Evolutionary conservation across 176 grass and related monocot genomes (phyloP).

Genomic region (Luzula sylvatica): DNA sequence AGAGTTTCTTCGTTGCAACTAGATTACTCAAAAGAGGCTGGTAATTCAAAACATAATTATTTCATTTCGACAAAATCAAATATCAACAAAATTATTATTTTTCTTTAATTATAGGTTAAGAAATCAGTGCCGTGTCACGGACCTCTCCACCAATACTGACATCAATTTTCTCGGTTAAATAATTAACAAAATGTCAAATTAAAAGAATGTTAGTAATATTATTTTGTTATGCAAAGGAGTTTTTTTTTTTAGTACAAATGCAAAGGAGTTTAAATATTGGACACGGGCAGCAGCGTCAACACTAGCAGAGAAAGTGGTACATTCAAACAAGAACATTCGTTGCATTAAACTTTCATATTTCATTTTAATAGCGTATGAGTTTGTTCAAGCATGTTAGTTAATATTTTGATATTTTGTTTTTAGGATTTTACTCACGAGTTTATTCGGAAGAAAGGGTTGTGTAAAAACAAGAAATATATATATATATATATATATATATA

Average conservation of each 20-base stretch:
- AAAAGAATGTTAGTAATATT: constrained; percentile 8
- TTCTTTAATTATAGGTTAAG: constrained; percentile 55
- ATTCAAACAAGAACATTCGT: constrained; percentile 37
- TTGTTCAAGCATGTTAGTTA: too few relatives aligned
- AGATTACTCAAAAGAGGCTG: constrained; percentile 91
- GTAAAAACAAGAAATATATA: too few relatives aligned
- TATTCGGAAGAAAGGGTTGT: too few relatives aligned
- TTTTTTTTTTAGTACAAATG: too few relatives aligned
- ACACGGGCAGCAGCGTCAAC: constrained; percentile 66
- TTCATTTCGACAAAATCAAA: constrained; percentile 7
- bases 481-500: too few relatives aligned
- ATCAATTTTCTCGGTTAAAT: constrained; percentile 65
- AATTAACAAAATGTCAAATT: constrained; percentile 7
- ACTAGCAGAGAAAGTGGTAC: constrained; percentile 56
- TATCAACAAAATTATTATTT: constrained; percentile 9
- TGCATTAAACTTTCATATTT: too few relatives aligned
- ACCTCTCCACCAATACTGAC: constrained; percentile 45
- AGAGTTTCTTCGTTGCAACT: constrained; percentile 84
- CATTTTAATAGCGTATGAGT: too few relatives aligned
- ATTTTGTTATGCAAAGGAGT: too few relatives aligned
- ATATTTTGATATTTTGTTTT: too few relatives aligned
- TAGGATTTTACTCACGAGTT: too few relatives aligned
- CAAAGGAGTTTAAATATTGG: constrained; percentile 97
- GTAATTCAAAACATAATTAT: constrained; percentile 42
- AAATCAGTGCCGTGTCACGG: constrained; percentile 71